Percentiles rank a stretch among this genome's conserved stretches.
phyloP scores from a whole-genome alignment of 2,329 filamentous ascomycete genomes.

The Zarea fungicola region DNA sequence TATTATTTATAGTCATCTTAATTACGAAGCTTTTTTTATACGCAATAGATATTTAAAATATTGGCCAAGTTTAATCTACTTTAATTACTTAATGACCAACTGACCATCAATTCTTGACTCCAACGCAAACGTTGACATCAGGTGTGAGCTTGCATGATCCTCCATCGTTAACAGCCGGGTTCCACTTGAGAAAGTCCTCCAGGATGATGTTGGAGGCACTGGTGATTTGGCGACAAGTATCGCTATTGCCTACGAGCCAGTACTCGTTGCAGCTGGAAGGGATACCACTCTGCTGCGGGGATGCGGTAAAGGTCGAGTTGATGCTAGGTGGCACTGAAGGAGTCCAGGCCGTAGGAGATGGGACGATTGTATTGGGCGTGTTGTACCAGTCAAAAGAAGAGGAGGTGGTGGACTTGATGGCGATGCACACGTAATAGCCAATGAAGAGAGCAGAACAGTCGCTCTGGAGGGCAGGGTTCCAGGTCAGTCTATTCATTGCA shows the following conservation, averaged over 20 bases:
- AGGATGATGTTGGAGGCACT: not conserved
- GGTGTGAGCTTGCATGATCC: not conserved
- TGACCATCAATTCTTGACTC: not conserved
- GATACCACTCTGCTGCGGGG: constrained; percentile 7
- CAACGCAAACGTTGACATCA: not conserved
- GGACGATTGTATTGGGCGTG: constrained; percentile 4
- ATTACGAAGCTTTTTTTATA: not conserved
- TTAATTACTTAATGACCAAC: not conserved
- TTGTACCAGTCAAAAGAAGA: not conserved
- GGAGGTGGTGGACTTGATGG: not conserved
- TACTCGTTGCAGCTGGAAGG: constrained; percentile 13
- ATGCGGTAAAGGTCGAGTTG: constrained; percentile 4
- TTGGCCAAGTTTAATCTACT: not conserved
- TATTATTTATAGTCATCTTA: not conserved
- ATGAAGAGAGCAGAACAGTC: constrained; percentile 15
- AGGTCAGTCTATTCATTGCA: constrained; percentile 2
- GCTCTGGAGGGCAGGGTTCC: constrained; percentile 15
- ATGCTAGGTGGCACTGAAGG: not conserved
- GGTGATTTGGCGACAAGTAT: constrained; percentile 6
- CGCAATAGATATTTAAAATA: not conserved
- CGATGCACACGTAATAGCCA: constrained; percentile 9
- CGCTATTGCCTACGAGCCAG: constrained; percentile 9
- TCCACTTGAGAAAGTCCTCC: constrained; percentile 2
- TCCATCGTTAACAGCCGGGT: not conserved
- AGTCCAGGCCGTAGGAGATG: not conserved